Conservation (phyloP, 305 asterid species). For the Vinca major region DNA sequence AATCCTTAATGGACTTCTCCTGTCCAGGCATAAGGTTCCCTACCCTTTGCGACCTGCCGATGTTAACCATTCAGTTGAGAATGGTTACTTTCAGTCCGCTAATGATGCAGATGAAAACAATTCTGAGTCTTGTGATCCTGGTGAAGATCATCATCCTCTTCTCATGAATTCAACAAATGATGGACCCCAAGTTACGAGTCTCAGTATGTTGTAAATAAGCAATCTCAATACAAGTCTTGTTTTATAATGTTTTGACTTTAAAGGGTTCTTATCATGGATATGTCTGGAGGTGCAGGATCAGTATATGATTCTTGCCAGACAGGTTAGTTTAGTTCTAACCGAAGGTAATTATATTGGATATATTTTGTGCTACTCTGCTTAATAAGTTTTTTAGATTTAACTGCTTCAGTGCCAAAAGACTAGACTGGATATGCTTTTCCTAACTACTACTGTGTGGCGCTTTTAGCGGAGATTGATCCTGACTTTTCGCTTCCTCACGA, state of each 20-base stretch:
- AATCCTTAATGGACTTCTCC: slow-evolving; percentile 75
- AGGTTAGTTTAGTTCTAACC: slow-evolving; percentile 22
- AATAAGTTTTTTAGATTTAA: not conserved
- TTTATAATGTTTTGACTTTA: slow-evolving; percentile 15
- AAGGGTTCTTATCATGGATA: slow-evolving; percentile 23
- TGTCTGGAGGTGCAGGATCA: slow-evolving; percentile 27
- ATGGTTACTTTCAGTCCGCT: slow-evolving; percentile 27
- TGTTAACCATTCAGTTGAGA: slow-evolving; percentile 28
- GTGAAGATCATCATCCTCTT: slow-evolving; percentile 61
- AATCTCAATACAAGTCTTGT: slow-evolving; percentile 16
- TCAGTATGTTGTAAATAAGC: slow-evolving; percentile 39
- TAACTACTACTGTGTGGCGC: slow-evolving; percentile 17
- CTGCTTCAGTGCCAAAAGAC: not conserved
- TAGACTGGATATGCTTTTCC: slow-evolving; percentile 13
- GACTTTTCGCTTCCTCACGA: slow-evolving; percentile 62
- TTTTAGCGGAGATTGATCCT: slow-evolving; percentile 45
- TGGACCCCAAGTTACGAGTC: slow-evolving; percentile 29
- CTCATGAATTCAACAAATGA: slow-evolving; percentile 39
- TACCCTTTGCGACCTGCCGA: slow-evolving; percentile 63
- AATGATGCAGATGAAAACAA: slow-evolving; percentile 31
- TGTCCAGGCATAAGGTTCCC: slow-evolving; percentile 77
- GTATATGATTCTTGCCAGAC: slow-evolving; percentile 21
- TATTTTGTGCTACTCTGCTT: slow-evolving; percentile 1
- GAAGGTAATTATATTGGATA: slow-evolving; percentile 8
- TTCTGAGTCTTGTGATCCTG: slow-evolving; percentile 36